A percentile compares a stretch with the other conserved stretches of the same genome.
phyloP scores from a whole-genome alignment of 768 basidiomycete species.

The Suillus hirtellus region DNA sequence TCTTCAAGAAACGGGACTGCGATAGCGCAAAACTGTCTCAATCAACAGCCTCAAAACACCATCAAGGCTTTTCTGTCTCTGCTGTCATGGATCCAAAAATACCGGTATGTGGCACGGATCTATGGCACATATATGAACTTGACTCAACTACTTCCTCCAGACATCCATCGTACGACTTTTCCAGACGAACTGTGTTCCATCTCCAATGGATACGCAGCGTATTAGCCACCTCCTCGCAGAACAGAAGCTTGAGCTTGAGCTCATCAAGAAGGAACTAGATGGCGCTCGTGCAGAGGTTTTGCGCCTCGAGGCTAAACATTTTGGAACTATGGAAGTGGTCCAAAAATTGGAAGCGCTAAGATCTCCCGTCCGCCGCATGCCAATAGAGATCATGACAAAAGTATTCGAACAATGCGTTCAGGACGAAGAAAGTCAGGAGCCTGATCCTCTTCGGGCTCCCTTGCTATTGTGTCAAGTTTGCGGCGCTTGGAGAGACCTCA shows the following conservation, averaged over 20 bases:
- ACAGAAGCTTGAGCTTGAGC: conserved; percentile 17
- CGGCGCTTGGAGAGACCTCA: conserved; percentile 31
- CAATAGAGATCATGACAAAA: conserved; percentile 30
- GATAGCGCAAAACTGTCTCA: background rate
- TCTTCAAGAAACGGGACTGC: background rate
- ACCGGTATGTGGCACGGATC: conserved; percentile 21
- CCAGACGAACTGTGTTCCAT: conserved; percentile 28
- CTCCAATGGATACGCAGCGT: conserved; percentile 22
- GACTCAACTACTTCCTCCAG: conserved; percentile 13
- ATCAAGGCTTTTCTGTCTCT: background rate
- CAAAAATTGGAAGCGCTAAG: conserved; percentile 28
- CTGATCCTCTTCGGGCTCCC: conserved; percentile 20
- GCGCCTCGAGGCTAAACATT: conserved; percentile 20
- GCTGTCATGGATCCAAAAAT: conserved; percentile 19
- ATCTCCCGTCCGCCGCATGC: conserved; percentile 33
- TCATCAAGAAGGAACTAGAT: conserved; percentile 22
- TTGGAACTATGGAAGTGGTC: conserved; percentile 16
- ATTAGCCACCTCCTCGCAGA: conserved; percentile 20
- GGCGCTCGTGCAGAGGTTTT: conserved; percentile 23
- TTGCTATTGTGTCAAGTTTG: conserved; percentile 32
- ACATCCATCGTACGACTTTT: conserved; percentile 30
- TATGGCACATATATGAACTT: background rate
- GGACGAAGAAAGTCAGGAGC: conserved; percentile 14
- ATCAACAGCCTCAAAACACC: background rate
- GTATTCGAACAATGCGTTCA: conserved; percentile 26